Base-by-base conservation (phyloP, 129 eudicot genomes). In the Calendula officinalis region DNA sequence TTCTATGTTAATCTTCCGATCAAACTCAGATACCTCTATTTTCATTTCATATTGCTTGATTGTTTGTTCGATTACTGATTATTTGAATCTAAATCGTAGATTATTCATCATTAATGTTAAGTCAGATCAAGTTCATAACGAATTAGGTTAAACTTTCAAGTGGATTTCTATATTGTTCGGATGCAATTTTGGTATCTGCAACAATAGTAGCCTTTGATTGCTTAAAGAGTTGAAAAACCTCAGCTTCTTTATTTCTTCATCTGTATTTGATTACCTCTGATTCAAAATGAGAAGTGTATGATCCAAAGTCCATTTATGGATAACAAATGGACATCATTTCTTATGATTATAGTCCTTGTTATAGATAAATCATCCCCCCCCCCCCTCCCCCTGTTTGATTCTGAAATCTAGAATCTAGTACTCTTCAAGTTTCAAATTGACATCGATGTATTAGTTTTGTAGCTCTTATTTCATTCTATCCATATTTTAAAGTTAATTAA, bases 1-100 rank as follows among this genome's bases (percentile, higher is more conserved):
- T 22, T 17, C 4, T 58, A 37, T 57, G 17, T 55, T n/a, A 30
- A 55, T 66, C 71, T 53, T 53, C 43, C 32, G 53, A 67, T 67
- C 52, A 40, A 54, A 42, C 9, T n/a, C 2, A 42, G 17, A 61
- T 17, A 44, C 27, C 40, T 4, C 53, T 40, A 4, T 67, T 41
- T 52, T 40, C 43, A 53, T 3, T 49, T 17, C 40, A 36, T 64
- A 5, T 64, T 50, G 70, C 27, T 36, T 66, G 27, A 22, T 30
- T 64, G 47, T 64, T 64, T 15, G 43, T 46, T 55, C 32, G 32
- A 32, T 55, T 15, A 57, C 3, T 42, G n/a, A 48, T 42, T 32
- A 13, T 42, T 68, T 55, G 11, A 33, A 8, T 35, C 56, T 43
- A 33, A 44, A 32, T 68, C 36, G 16, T 35, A 40, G 35, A 30